Evolutionary conservation across 805 yeast species (phyloP), one percentile per base, ranked within the genome.

Genomic region (Priceomyces haplophilus): DNA sequence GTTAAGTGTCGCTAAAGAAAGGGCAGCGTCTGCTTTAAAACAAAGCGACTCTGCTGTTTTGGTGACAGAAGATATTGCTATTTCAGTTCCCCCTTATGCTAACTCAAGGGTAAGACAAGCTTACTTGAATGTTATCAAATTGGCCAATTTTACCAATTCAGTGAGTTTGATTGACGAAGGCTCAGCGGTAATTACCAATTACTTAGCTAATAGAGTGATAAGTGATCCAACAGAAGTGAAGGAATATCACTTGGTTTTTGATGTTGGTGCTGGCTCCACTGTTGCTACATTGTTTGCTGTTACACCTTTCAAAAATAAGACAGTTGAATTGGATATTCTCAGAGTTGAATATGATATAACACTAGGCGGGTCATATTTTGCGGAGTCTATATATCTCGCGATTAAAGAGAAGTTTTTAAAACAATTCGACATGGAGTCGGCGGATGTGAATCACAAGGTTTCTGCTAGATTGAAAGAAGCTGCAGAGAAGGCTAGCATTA

Each of bases 261-360:
- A 93, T 61, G 78, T 86, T 78, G 99, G 99, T 37, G 91, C 96
- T 4, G 95, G 95, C 1, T 83, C 95, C 0, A 85, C 95, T 0
- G 79, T 83, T 42, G 95, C 96, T 1, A 85, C 98, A 0, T 66
- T 93, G n/a, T 78, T 89, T 39, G 80, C 90, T 0, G 72, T 83
- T 48, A 61, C 64, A 13, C 77, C 78, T 17, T 61, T 58, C 37
- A 68, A 69, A 19, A 68, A 69, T 25, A 67, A 71, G 7, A 62
- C 73, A 7, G 50, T 73, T 10, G 56, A 58, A 7, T 67, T 89
- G 30, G 84, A 80, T 30, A 75, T 88, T 20, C 85, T 82, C 56
- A 89, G 88, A 23, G 78, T 82, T 47, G 89, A 91, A 0, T 80
- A 63, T 55, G 86, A 83, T 55, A 69, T 70, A n/a, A 51, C 67